Base-by-base conservation (phyloP, 257 asterid genomes). In the Striga asiatica region DNA sequence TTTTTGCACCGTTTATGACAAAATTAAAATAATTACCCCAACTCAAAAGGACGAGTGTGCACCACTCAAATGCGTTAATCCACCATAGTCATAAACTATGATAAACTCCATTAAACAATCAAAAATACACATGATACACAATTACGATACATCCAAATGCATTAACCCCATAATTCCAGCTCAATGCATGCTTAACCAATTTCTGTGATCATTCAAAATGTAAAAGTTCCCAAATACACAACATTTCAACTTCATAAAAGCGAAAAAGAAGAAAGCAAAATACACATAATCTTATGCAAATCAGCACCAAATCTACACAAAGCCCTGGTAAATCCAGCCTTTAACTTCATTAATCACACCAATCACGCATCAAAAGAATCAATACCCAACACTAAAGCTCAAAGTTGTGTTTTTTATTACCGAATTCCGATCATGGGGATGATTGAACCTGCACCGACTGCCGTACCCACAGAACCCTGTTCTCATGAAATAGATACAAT, bases 381-480 rank as follows among this genome's bases (percentile, higher is more conserved):
- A 13, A 47, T 55, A 60, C 60, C 38, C 34, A 60, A 62, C 48
- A 52, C 16, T 20, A 49, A 66, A 45, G 35, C 62, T 41, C n/a
- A 31, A 41, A 14, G 9, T 29, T 17, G 12, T 49, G n/a, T 6
- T 50, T 58, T 50, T n/a, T n/a, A n/a, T n/a, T 76, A 86, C 95
- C 78, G 70, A 67, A 50, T 64, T 58, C 32, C 88, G 81, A 65
- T 84, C 89, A 43, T 75, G 88, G 10, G 99, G 97, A 70, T 92
- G 99, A 77, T 92, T 88, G 74, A 82, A 92, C 82, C 99, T 85
- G 73, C 99, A 92, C 32, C 95, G 79, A 51, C 78, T 61, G 66
- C 94, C 95, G 39, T 76, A 88, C 21, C 94, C 95, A 71, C 97
- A 92, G 64, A 74, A 88, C 8, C 99, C 97, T 39, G 99, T 92